Evolutionary conservation across 176 grass and related monocot species (phyloP).

Genomic region (Otatea glauca): DNA sequence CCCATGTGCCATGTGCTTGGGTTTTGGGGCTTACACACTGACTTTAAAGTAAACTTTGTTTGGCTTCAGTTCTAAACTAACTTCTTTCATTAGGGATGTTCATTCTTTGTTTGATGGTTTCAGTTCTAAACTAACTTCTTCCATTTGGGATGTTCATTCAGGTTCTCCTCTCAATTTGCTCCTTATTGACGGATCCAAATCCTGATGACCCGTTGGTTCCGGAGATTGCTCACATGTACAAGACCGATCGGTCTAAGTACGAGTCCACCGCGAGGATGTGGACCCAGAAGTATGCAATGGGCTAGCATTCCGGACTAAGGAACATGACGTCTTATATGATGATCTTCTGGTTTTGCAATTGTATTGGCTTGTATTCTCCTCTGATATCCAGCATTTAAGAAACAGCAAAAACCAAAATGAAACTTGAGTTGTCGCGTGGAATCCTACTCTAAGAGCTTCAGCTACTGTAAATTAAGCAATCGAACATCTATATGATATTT

Average conservation of each 20-base stretch:
- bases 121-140: neutral
- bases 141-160: slow-evolving; percentile 15
- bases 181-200: slow-evolving; percentile 72
- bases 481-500: neutral
- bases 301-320: slow-evolving; percentile 38
- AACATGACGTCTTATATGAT: neutral
- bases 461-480: slow-evolving; percentile 11
- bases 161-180: slow-evolving; percentile 77
- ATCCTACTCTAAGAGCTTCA: neutral
- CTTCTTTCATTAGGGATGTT: neutral
- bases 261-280: slow-evolving; percentile 73
- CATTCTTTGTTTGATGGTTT: neutral
- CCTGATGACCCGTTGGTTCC: slow-evolving; percentile 78
- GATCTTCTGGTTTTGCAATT: neutral
- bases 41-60: neutral
- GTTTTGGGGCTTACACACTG: neutral
- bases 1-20: neutral
- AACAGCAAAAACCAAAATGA: slow-evolving; percentile 8
- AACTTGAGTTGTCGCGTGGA: neutral
- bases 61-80: too few species aligned
- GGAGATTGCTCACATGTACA: slow-evolving; percentile 84
- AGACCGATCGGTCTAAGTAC: slow-evolving; percentile 63
- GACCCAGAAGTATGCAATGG: slow-evolving; percentile 88
- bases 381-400: neutral
- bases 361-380: neutral